phyloP scores from a whole-genome alignment of 176 grass and related monocot genomes.

The Thinopyrum elongatum region DNA sequence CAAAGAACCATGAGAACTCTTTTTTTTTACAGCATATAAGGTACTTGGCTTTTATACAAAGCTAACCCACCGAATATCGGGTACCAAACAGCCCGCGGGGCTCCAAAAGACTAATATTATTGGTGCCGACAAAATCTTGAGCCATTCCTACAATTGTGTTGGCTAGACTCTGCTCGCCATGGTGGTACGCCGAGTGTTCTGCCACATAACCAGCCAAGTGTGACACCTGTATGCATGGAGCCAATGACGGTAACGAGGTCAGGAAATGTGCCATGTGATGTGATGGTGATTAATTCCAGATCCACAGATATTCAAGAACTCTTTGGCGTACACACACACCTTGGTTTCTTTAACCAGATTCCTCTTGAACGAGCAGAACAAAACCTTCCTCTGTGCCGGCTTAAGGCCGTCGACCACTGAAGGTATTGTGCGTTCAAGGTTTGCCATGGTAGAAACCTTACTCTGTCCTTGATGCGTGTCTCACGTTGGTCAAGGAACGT shows the following conservation, averaged over 20 bases:
- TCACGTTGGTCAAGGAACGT: constrained; percentile 59
- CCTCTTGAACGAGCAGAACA: constrained; percentile 82
- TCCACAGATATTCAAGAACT: background rate
- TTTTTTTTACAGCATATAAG: too few relatives aligned
- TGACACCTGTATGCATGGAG: constrained; percentile 48
- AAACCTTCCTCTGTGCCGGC: constrained; percentile 82
- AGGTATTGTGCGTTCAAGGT: constrained; percentile 80
- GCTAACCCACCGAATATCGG: constrained; percentile 37
- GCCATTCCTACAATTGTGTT: constrained; percentile 93
- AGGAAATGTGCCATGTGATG: background rate
- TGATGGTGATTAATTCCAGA: background rate
- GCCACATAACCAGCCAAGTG: constrained; percentile 93
- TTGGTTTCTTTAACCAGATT: constrained; percentile 77
- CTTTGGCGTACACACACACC: constrained; percentile 29
- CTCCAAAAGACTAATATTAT: constrained; percentile 76
- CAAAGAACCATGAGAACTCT: background rate
- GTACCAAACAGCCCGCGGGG: constrained; percentile 84
- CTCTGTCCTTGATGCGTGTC: constrained; percentile 57
- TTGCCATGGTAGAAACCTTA: constrained; percentile 76
- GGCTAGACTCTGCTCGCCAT: constrained; percentile 71
- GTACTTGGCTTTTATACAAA: background rate
- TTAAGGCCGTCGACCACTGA: constrained; percentile 95
- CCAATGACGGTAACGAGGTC: background rate
- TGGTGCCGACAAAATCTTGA: constrained; percentile 90
- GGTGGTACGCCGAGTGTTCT: constrained; percentile 87